These are phyloP conservation scores for Hymenoscyphus linearis DNA, from an alignment of 2,329 filamentous ascomycete species.

Conservation along the genomic window DNA sequence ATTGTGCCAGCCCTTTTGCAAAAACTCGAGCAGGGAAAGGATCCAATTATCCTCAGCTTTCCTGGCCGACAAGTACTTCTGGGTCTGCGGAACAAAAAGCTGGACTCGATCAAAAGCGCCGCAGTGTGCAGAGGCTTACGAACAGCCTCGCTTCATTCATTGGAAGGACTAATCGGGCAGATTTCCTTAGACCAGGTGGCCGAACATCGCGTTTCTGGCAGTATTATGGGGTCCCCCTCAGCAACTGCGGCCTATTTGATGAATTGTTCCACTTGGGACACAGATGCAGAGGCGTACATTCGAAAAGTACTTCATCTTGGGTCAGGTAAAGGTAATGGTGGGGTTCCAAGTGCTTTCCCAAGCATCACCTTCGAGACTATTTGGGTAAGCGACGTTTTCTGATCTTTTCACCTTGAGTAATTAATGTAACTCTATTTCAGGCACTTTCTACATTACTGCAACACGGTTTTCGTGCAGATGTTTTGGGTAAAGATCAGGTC, in stretches of 20 bases:
- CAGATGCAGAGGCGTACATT: background rate
- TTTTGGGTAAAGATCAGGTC: background rate
- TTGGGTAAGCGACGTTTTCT: constrained; percentile 2
- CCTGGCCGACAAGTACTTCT: background rate
- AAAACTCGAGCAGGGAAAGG: background rate
- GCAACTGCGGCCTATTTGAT: constrained; percentile 6
- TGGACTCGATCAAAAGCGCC: background rate
- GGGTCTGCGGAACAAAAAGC: background rate
- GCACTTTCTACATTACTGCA: background rate
- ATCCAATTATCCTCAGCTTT: background rate
- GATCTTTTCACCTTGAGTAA: background rate
- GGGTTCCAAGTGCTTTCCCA: background rate
- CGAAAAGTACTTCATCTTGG: background rate
- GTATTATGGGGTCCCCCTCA: background rate
- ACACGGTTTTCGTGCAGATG: background rate
- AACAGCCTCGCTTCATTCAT: background rate
- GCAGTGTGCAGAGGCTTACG: no score
- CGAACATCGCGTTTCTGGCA: background rate
- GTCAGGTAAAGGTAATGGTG: background rate
- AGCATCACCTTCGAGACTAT: constrained; percentile 2
- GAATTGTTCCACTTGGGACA: background rate
- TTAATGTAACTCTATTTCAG: background rate
- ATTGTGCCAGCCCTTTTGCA: background rate
- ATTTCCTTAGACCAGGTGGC: background rate
- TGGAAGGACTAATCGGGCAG: constrained; percentile 1